Evolutionary conservation across 345 rosid genomes (phyloP), one percentile per base, ranked within the genome.

Genomic region (Carallia brachiata): DNA sequence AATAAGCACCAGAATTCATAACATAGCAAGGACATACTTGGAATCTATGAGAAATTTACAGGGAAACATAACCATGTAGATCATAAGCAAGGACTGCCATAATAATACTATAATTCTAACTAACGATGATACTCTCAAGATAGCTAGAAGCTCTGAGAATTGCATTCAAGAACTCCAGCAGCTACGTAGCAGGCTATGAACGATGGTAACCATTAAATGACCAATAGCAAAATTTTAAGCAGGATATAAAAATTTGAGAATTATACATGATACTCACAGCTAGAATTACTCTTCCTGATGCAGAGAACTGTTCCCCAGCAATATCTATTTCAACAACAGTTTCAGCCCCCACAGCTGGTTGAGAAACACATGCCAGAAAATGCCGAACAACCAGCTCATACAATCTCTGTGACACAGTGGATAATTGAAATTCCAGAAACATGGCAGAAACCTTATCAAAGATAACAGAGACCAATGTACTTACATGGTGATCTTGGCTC

Each of bases 361-460:
- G 92, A 2, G 99, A 95, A 77, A 95, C 97, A 79, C 99, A 95
- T 55, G 97, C 99, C 75, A 95, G 81, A 74, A 87, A 95, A 80
- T 95, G 99, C 37, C 97, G 97, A 81, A 92, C 99, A 63, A 95
- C 97, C 78, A 95, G 78, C 77, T 92, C 97, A 81, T 94, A 94
- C 65, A 94, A 77, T 82, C 80, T 90, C 99, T 94, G 87, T 63
- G 56, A 69, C 71, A 77, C 62, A 68, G 48, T 31, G 59, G 71
- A 50, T 57, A 40, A 61, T 66, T 58, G 59, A 65, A 52, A 44
- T 28, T 71, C 47, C 52, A 52, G 44, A 19, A 56, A 70, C 55
- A 66, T 36, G 30, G 16, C 19, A 17, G 61, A 68, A 50, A 8
- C 60, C 36, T 56, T 4, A 30, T 9, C 7, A 56, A 5, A 23